Percentiles rank a stretch among this genome's conserved stretches.
These are phyloP conservation scores for Aureobasidium melanogenum DNA, from an alignment of 2,329 filamentous ascomycete species.

Conservation along the genomic window DNA sequence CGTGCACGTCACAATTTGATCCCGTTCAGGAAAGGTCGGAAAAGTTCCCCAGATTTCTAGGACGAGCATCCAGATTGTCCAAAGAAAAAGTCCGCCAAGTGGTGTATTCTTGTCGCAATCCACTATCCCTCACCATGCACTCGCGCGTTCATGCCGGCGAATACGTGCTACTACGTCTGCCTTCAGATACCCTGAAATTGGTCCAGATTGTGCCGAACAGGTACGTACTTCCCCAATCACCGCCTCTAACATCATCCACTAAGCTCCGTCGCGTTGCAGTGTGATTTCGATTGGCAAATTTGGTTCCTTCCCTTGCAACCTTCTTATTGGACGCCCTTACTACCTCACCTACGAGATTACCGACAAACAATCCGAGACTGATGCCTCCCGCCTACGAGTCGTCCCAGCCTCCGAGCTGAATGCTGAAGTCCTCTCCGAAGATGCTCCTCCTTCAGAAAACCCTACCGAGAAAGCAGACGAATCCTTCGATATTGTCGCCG, in stretches of 20 bases:
- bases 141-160: constrained; percentile 41
- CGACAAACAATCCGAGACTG: constrained; percentile 54
- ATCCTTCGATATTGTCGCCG: constrained; percentile 38
- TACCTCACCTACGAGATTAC: constrained; percentile 85
- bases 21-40: neutral
- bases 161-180: constrained; percentile 46
- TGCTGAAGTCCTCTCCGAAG: constrained; percentile 60
- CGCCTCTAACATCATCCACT: neutral
- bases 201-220: constrained; percentile 53
- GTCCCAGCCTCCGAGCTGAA: constrained; percentile 77
- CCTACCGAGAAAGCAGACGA: constrained; percentile 16
- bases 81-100: neutral
- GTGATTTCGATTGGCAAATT: constrained; percentile 84
- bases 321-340: constrained; percentile 84
- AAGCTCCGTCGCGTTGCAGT: neutral
- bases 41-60: neutral
- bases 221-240: constrained; percentile 38
- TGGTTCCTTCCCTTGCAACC: constrained; percentile 79
- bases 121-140: constrained; percentile 26
- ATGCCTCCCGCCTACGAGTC: constrained; percentile 61
- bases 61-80: neutral
- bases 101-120: neutral
- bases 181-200: constrained; percentile 50
- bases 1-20: neutral
- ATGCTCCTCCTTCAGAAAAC: constrained; percentile 30